Base-by-base conservation (phyloP, 257 asterid genomes). In the Fraxinus excelsior region DNA sequence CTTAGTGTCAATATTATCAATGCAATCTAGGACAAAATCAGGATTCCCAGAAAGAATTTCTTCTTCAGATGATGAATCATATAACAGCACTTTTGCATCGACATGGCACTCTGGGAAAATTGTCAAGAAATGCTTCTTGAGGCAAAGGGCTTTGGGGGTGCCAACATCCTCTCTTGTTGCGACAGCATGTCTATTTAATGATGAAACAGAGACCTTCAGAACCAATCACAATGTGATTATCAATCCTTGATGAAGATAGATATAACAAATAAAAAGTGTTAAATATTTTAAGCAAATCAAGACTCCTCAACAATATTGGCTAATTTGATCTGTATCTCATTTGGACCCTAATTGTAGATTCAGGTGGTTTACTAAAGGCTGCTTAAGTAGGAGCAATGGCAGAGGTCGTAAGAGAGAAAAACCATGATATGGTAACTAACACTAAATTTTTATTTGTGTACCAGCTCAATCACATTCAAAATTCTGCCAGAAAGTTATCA, bases 151-250 rank as follows among this genome's bases (percentile, higher is more conserved):
- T 82, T 95, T 95, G 0, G 98, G 84, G 67, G 87, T 93, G 80
- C 99, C 98, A 71, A 95, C 99, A 83, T 95, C 99, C 84, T 89
- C 94, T 76, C 99, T 93, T 49, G 97, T 93, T 5, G 97, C 99
- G 81, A 91, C 97, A 78, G 98, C 97, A 85, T 95, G 99, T 80
- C 99, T 90, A 88, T 95, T 93, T 80, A 95, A 88, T 51, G 98
- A 95, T 65, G 99, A 93, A 81, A 95, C 96, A 56, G 99, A 90
- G 84, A 95, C 98, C 98, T 95, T 86, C 83, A 83, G 51, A 72
- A 70, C 74, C 62, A 84, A 85, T 70, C 53, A 76, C 72, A 37
- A 16, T 82, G 37, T 23, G 56, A 74, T 49, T 71, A 82, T 26
- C 40, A 79, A 40, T 60, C 70, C 46, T 37, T 70, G 26, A 73